Conservation (phyloP, 2,329 filamentous ascomycete genomes). For the Myriangium duriaei region DNA sequence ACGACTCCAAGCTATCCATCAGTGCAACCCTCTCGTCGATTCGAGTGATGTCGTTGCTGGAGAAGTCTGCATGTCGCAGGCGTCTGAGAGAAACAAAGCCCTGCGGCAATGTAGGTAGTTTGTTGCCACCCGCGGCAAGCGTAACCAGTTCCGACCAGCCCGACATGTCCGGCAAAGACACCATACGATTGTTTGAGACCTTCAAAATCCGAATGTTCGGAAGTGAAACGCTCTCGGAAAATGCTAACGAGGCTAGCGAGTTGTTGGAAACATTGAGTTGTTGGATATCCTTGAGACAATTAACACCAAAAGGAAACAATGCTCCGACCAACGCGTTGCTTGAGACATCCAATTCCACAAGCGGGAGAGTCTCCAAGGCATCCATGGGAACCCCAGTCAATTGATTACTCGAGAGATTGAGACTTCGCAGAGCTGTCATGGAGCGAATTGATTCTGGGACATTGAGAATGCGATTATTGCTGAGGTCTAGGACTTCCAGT, state of each 20-base stretch:
- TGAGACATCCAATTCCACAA: slow-evolving; percentile 60
- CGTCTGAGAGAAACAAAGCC: slow-evolving; percentile 58
- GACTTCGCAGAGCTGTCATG: slow-evolving; percentile 55
- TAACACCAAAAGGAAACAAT: slow-evolving; percentile 52
- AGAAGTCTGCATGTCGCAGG: slow-evolving; percentile 68
- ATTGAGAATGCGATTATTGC: slow-evolving; percentile 62
- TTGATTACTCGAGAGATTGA: slow-evolving; percentile 72
- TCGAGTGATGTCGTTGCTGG: slow-evolving; percentile 66
- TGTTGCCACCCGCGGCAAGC: slow-evolving; percentile 71
- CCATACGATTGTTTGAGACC: slow-evolving; percentile 70
- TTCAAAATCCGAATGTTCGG: slow-evolving; percentile 63
- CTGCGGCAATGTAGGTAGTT: slow-evolving; percentile 58
- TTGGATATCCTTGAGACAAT: slow-evolving; percentile 46
- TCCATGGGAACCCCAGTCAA: slow-evolving; percentile 61
- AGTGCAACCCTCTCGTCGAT: slow-evolving; percentile 64
- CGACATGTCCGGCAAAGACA: slow-evolving; percentile 58
- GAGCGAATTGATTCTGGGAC: slow-evolving; percentile 57
- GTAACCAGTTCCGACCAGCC: slow-evolving; percentile 62
- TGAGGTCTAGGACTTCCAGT: slow-evolving; percentile 71
- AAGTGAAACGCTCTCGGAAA: slow-evolving; percentile 42
- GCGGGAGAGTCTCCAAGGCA: slow-evolving; percentile 50
- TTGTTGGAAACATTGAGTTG: slow-evolving; percentile 69
- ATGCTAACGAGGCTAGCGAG: slow-evolving; percentile 45
- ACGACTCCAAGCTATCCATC: slow-evolving; percentile 64
- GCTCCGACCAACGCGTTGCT: slow-evolving; percentile 68